phyloP scores from a whole-genome alignment of 108 stramenopile species.

The Pseudonitzschia multistriata region DNA sequence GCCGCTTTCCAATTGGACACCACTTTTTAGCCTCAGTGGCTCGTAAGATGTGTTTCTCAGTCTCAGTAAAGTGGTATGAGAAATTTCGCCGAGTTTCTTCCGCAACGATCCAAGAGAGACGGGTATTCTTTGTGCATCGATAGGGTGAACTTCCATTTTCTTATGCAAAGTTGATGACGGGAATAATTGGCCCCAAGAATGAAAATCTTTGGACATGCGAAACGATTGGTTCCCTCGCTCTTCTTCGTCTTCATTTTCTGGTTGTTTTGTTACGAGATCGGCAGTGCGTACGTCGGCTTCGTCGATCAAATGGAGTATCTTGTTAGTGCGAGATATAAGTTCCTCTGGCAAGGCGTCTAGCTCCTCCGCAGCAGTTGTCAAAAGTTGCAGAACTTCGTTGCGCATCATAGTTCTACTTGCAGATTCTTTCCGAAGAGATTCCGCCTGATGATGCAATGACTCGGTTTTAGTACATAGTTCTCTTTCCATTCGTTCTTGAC shows the following conservation, averaged over 20 bases:
- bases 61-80: constrained; percentile 33
- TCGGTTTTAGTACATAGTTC: constrained; percentile 24
- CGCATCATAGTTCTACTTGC: constrained; percentile 18
- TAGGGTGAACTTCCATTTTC: constrained; percentile 18
- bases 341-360: constrained; percentile 39
- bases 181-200: background rate
- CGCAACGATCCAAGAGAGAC: constrained; percentile 28
- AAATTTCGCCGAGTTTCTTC: constrained; percentile 32
- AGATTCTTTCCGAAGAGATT: constrained; percentile 22
- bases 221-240: background rate
- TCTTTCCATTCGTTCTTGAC: constrained; percentile 19
- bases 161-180: background rate
- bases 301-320: constrained; percentile 30
- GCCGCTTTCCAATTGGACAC: constrained; percentile 28
- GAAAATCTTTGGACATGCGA: background rate
- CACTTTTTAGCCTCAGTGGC: constrained; percentile 38
- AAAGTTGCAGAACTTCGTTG: constrained; percentile 30
- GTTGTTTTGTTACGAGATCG: constrained; percentile 23
- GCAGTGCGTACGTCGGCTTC: constrained; percentile 31
- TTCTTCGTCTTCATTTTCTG: constrained; percentile 10
- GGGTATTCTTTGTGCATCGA: constrained; percentile 35
- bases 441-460: constrained; percentile 17
- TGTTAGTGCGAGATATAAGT: constrained; percentile 27
- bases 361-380: constrained; percentile 39
- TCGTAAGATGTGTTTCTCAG: constrained; percentile 31